Evolutionary conservation across 352 stramenopile genomes (phyloP).

Genomic region (Globisporangium perplexum): DNA sequence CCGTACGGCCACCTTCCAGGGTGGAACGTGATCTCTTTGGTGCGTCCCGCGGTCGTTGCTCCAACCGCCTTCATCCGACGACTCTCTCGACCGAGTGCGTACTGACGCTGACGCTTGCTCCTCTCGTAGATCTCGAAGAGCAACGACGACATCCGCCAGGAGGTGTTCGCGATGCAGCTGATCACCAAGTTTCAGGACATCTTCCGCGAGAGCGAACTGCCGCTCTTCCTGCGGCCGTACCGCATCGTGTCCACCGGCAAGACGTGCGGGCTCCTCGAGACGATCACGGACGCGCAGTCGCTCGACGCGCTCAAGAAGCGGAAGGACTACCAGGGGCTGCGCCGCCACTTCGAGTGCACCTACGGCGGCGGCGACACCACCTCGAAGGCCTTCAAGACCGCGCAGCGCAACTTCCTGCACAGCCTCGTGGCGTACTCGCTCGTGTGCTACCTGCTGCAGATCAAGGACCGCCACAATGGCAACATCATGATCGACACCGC

Average conservation of each 20-base stretch:
- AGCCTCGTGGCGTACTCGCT: slow-evolving; percentile 63
- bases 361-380: slow-evolving; percentile 62
- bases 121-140: slow-evolving; percentile 90
- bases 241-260: slow-evolving; percentile 91
- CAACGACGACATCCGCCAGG: slow-evolving; percentile 95
- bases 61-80: neutral
- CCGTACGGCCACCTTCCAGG: slow-evolving; percentile 79
- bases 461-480: slow-evolving; percentile 96
- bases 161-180: slow-evolving; percentile 95
- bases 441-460: slow-evolving; percentile 87
- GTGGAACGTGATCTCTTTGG: slow-evolving; percentile 91
- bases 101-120: neutral
- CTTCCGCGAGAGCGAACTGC: slow-evolving; percentile 86
- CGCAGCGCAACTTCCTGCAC: slow-evolving; percentile 58
- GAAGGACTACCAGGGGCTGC: slow-evolving; percentile 71
- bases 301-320: slow-evolving; percentile 95
- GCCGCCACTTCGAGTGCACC: slow-evolving; percentile 89
- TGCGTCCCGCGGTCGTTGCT: slow-evolving; percentile 13
- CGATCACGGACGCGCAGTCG: slow-evolving; percentile 93
- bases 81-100: too few relatives aligned
- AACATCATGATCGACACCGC: slow-evolving; percentile 93
- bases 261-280: slow-evolving; percentile 93
- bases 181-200: slow-evolving; percentile 92
- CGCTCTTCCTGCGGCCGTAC: slow-evolving; percentile 94
- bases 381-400: slow-evolving; percentile 35